Evolutionary conservation across 345 rosid genomes (phyloP), one percentile per base, ranked within the genome.

Genomic region (Gynandropsis gynandra): DNA sequence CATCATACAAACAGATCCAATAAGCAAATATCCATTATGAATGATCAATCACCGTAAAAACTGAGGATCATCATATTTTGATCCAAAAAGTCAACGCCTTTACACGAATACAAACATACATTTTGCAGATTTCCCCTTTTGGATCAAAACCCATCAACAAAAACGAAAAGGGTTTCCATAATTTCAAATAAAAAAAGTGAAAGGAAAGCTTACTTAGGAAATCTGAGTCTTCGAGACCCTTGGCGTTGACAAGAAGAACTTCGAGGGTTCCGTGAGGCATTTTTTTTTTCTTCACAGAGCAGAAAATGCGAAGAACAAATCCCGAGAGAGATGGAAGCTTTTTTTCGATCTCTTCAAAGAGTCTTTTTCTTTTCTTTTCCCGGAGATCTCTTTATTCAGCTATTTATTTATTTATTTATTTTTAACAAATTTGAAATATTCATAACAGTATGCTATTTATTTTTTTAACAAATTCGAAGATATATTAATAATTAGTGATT

Each of bases 251-350:
- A 54, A 81, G 83, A 55, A 74, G 69, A 54, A 81, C 80, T 72
- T 78, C 76, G 52, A 81, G 87, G 17, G 79, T 74, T 74, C 87
- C 87, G 4, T 12, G 66, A 58, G 83, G 70, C 87, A 75, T 80
- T 45, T 63, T 62, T 42, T 1, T 37, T 8, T 5, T 10, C 29
- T 17, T 16, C 47, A 24, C 29, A 5, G 29, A 24, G 5, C 29
- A 24, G 29, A 24, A 24, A 24, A 24, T 24, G 29, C 29, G 29
- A 24, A 24, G 29, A 24, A 24, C 29, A 24, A 5, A 24, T 24
- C 29, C 29, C 29, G 29, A 24, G 29, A 24, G 29, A 24, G 29
- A 24, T n/a, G 29, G 29, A 24, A 24, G 29, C 4, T 24, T 24
- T 24, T 24, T n/a, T n/a, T n/a, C n/a, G n/a, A n/a, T n/a, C n/a